A percentile compares a stretch with the other conserved stretches of the same genome.
Conservation (phyloP, 1,284 basidiomycete genomes). For the Sanguinoderma infundibulare region DNA sequence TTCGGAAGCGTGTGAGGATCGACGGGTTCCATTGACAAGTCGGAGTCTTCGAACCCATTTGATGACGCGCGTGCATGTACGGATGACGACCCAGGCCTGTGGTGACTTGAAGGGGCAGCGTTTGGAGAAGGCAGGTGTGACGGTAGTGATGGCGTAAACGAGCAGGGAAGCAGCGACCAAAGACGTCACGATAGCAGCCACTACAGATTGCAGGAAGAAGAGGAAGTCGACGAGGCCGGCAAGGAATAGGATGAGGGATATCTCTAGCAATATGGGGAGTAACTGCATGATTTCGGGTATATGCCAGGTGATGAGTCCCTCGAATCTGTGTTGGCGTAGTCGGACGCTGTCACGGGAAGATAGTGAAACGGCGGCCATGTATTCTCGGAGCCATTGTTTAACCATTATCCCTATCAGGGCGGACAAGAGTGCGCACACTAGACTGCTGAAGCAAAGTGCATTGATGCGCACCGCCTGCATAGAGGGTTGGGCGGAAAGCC, state of each 20-base stretch:
- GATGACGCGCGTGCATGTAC: background rate
- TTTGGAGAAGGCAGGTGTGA: conserved; percentile 26
- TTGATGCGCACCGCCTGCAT: conserved; percentile 19
- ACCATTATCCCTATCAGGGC: conserved; percentile 29
- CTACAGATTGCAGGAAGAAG: conserved; percentile 24
- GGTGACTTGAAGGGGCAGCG: conserved; percentile 35
- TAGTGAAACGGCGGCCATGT: conserved; percentile 17
- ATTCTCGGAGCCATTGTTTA: conserved; percentile 31
- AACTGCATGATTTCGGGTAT: conserved; percentile 31
- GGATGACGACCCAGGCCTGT: conserved; percentile 28
- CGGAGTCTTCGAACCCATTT: background rate
- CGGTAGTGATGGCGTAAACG: conserved; percentile 25
- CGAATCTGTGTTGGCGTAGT: conserved; percentile 32
- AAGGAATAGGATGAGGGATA: conserved; percentile 32
- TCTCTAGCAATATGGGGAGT: conserved; percentile 34
- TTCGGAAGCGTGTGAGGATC: background rate
- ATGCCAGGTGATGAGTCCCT: conserved; percentile 32
- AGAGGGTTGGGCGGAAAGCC: conserved; percentile 3
- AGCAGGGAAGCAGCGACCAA: conserved; percentile 23
- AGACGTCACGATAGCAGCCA: conserved; percentile 26
- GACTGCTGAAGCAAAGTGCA: conserved; percentile 27
- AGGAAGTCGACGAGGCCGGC: conserved; percentile 31
- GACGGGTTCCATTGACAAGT: background rate
- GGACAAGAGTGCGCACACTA: conserved; percentile 26
- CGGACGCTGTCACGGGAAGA: conserved; percentile 23